These are phyloP conservation scores for Camelina neglecta DNA, from an alignment of 345 rosid species.

Conservation along the genomic window DNA sequence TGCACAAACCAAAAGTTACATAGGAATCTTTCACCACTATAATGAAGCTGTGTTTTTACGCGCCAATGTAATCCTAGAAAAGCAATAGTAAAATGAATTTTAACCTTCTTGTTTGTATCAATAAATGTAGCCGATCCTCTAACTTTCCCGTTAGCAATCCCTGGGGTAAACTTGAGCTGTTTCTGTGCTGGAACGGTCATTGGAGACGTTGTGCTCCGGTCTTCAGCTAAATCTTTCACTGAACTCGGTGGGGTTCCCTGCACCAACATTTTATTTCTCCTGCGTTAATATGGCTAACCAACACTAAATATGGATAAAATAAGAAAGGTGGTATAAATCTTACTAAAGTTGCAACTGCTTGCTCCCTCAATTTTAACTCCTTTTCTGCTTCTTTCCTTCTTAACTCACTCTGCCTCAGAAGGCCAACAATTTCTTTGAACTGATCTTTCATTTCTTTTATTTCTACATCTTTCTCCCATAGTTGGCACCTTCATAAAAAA, in stretches of 20 bases:
- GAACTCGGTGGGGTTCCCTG: conserved; percentile 69
- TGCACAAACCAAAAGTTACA: conserved; percentile 42
- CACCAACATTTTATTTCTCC: conserved; percentile 28
- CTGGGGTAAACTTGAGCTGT: conserved; percentile 89
- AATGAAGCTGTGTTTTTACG: conserved; percentile 1
- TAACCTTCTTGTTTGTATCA: conserved; percentile 75
- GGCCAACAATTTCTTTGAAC: conserved; percentile 80
- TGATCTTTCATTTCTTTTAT: conserved; percentile 93
- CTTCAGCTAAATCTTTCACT: conserved; percentile 66
- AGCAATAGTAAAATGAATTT: conserved; percentile 22
- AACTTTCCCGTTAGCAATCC: conserved; percentile 72
- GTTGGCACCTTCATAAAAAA: conserved; percentile 66
- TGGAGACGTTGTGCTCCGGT: conserved; percentile 68
- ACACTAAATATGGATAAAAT: neutral
- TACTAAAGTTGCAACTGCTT: conserved; percentile 70
- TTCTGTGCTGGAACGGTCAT: conserved; percentile 85
- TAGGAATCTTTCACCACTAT: neutral
- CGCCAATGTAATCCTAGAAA: neutral
- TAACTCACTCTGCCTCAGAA: conserved; percentile 76
- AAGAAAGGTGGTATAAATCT: conserved; percentile 21
- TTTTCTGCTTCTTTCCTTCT: conserved; percentile 81
- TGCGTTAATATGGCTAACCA: neutral
- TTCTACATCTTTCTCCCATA: conserved; percentile 95
- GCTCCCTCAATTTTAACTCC: conserved; percentile 82
- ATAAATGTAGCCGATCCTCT: conserved; percentile 68